Conservation (phyloP, 257 asterid species). For the Plantago elongata region DNA sequence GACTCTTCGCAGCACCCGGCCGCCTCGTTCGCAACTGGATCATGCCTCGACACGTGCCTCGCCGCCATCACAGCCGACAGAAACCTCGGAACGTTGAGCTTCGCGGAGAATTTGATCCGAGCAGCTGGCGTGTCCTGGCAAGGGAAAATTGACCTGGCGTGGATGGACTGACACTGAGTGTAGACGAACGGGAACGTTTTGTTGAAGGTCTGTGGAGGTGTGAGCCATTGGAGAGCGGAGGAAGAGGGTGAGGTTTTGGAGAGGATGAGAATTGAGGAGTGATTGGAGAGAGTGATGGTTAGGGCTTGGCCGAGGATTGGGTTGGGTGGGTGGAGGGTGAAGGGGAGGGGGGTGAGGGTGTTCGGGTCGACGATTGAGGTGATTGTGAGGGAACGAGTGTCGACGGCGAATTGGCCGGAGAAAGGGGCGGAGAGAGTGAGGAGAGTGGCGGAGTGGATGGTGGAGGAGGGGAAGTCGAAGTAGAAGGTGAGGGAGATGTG, state of each 20-base stretch:
- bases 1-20: constrained; percentile 59
- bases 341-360: constrained; percentile 49
- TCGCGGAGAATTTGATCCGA: constrained; percentile 59
- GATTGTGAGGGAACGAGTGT: constrained; percentile 69
- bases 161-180: constrained; percentile 92
- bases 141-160: constrained; percentile 93
- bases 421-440: constrained; percentile 58
- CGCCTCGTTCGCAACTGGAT: constrained; percentile 46
- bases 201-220: constrained; percentile 81
- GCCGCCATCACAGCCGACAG: constrained; percentile 87
- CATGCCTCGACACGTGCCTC: constrained; percentile 49
- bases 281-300: constrained; percentile 45
- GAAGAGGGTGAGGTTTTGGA: constrained; percentile 52
- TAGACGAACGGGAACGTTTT: constrained; percentile 73
- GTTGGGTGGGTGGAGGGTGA: constrained; percentile 40
- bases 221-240: constrained; percentile 91
- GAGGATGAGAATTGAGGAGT: constrained; percentile 43
- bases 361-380: constrained; percentile 52
- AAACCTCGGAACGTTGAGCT: constrained; percentile 56
- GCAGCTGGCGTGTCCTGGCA: constrained; percentile 97
- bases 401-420: constrained; percentile 67
- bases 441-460: constrained; percentile 65
- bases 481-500: constrained; percentile 74
- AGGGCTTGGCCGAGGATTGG: constrained; percentile 60
- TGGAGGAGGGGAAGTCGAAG: constrained; percentile 79